A percentile compares a stretch with the other conserved stretches of the same genome.
These are phyloP conservation scores for Collariella sp. DNA, from an alignment of 495 filamentous ascomycete genomes.

Conservation along the genomic window DNA sequence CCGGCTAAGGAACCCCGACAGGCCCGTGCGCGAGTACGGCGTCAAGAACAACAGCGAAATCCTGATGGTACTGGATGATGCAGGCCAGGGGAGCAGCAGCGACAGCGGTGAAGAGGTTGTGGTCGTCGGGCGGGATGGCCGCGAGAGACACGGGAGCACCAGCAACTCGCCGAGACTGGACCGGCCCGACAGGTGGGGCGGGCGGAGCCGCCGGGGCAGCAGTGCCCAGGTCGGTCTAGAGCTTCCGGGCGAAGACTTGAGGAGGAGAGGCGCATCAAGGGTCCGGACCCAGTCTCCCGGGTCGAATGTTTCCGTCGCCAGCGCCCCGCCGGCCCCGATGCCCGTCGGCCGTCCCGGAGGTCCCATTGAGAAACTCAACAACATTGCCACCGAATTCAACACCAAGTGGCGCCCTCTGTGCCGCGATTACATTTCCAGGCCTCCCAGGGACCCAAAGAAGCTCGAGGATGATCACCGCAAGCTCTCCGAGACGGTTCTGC, in stretches of 20 bases:
- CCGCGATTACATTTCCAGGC: conserved; percentile 50
- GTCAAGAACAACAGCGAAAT: conserved; percentile 76
- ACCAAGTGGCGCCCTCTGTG: conserved; percentile 59
- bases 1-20: conserved; percentile 56
- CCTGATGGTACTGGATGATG: conserved; percentile 44
- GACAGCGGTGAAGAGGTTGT: conserved; percentile 45
- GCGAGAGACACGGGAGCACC: conserved; percentile 9
- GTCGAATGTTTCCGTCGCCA: conserved; percentile 17
- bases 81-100: conserved; percentile 40
- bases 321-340: conserved; percentile 15
- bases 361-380: conserved; percentile 62
- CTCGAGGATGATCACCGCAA: conserved; percentile 69
- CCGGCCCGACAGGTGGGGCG: conserved; percentile 19
- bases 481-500: conserved; percentile 73
- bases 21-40: conserved; percentile 62
- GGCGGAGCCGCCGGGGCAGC: conserved; percentile 33
- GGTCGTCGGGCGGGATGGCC: conserved; percentile 23
- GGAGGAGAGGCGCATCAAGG: conserved; percentile 18
- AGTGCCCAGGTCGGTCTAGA: conserved; percentile 27
- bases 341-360: conserved; percentile 33
- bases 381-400: conserved; percentile 57
- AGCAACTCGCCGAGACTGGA: conserved; percentile 19
- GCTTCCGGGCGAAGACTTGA: conserved; percentile 16
- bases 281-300: conserved; percentile 24
- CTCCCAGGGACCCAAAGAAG: conserved; percentile 64